Evolutionary conservation across 495 filamentous ascomycete species (phyloP).

Genomic region (Penicillium mononematosum): DNA sequence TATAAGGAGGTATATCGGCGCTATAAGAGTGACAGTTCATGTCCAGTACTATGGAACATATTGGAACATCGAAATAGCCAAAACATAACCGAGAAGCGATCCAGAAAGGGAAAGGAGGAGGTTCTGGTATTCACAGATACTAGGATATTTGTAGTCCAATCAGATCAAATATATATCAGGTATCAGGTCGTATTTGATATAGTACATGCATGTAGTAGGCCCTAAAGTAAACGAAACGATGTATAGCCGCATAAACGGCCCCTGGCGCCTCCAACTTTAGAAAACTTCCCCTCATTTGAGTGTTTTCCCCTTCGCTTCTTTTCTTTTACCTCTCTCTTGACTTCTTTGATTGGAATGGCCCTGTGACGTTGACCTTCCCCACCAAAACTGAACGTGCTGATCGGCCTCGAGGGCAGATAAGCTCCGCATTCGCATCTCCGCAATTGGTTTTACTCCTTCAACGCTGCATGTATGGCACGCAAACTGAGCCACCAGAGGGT

Average conservation of each 20-base stretch:
- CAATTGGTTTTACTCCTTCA: conserved; percentile 30
- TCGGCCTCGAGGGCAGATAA: conserved; percentile 37
- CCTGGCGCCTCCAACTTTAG: conserved; percentile 12
- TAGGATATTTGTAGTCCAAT: no score
- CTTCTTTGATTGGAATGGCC: conserved; percentile 1
- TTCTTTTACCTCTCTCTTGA: neutral
- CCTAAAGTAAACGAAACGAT: no score
- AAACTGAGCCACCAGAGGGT: conserved; percentile 52
- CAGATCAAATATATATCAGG: no score
- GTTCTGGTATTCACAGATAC: no score
- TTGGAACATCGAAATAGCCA: no score
- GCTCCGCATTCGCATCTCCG: conserved; percentile 40
- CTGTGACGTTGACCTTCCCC: conserved; percentile 25
- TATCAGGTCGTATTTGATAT: neutral
- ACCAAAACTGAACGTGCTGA: conserved; percentile 27
- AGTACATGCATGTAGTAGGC: no score
- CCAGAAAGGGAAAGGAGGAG: no score
- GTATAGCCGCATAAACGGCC: neutral
- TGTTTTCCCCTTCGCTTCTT: neutral
- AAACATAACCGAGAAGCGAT: no score
- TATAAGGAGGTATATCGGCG: no score
- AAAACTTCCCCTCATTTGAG: conserved; percentile 26
- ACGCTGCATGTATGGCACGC: conserved; percentile 45
- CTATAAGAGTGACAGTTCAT: no score
- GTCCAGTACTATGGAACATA: no score